phyloP scores from a whole-genome alignment of 306 rosid genomes.

The Ammopiptanthus mongolicus region DNA sequence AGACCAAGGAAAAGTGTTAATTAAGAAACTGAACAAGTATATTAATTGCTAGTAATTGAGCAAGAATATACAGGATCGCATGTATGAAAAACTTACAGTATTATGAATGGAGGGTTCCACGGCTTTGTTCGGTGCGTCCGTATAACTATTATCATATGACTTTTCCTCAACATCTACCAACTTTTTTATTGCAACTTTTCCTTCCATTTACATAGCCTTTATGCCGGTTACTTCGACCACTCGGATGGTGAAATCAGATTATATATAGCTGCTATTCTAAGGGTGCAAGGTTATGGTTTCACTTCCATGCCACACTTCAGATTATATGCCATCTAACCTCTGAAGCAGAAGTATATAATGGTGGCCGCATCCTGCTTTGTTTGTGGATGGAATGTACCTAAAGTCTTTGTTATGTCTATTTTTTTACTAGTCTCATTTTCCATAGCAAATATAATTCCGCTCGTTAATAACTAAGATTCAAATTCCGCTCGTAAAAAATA shows the following conservation, averaged over 20 bases:
- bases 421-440: not conserved
- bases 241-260: not conserved
- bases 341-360: slow-evolving; percentile 8
- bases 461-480: too few relatives aligned
- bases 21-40: not conserved
- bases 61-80: not conserved
- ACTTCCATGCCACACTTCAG: not conserved
- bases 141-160: not conserved
- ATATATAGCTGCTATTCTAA: not conserved
- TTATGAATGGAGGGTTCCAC: slow-evolving; percentile 2
- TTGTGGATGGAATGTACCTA: slow-evolving; percentile 2
- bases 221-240: not conserved
- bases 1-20: not conserved
- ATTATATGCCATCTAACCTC: not conserved
- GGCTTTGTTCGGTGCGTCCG: not conserved
- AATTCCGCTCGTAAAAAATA: too few relatives aligned
- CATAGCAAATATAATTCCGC: too few relatives aligned
- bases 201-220: slow-evolving; percentile 26
- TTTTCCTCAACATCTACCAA: slow-evolving; percentile 15
- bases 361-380: not conserved
- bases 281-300: not conserved
- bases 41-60: not conserved
- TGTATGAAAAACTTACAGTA: slow-evolving; percentile 14
- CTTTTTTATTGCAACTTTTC: slow-evolving; percentile 8
- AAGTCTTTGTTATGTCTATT: not conserved